A percentile compares a stretch with the other conserved stretches of the same genome.
Conservation (phyloP, 2,329 filamentous ascomycete species). For the Pezicula rhizophila region DNA sequence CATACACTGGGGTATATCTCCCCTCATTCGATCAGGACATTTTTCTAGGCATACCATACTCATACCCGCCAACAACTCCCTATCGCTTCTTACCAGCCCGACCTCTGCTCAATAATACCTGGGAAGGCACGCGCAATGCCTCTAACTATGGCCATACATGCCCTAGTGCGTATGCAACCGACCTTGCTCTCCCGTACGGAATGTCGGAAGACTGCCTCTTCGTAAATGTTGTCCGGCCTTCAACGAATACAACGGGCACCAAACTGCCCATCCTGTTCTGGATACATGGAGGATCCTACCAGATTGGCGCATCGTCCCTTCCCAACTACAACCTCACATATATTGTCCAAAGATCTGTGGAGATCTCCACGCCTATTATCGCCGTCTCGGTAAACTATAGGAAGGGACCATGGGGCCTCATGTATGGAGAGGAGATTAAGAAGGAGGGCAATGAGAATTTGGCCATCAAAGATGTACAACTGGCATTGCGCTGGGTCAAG, state of each 20-base stretch:
- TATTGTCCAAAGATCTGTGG: slow-evolving; percentile 40
- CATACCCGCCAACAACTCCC: slow-evolving; percentile 1
- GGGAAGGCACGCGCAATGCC: slow-evolving; percentile 12
- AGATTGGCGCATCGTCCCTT: slow-evolving; percentile 7
- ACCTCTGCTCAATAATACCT: slow-evolving; percentile 6
- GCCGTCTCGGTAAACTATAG: slow-evolving; percentile 54
- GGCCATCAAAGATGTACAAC: slow-evolving; percentile 54
- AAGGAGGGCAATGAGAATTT: slow-evolving; percentile 52
- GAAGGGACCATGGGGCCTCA: slow-evolving; percentile 61
- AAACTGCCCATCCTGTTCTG: slow-evolving; percentile 46
- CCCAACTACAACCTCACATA: slow-evolving; percentile 43
- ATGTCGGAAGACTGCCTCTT: slow-evolving; percentile 45
- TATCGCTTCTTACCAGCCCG: slow-evolving; percentile 1
- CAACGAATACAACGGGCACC: slow-evolving; percentile 29
- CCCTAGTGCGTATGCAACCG: slow-evolving; percentile 9
- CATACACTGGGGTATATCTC: slow-evolving; percentile 1
- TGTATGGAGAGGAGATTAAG: slow-evolving; percentile 46
- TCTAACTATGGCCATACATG: slow-evolving; percentile 8
- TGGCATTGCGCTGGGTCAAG: slow-evolving; percentile 52
- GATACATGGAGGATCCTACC: slow-evolving; percentile 36
- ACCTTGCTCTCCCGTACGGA: not conserved
- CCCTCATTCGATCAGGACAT: slow-evolving; percentile 4
- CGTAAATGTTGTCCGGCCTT: slow-evolving; percentile 48
- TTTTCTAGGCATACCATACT: slow-evolving; percentile 9
- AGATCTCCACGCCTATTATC: slow-evolving; percentile 31